Percentiles rank a stretch among this genome's conserved stretches.
These are phyloP conservation scores for Lecanosticta acicola DNA, from an alignment of 2,329 filamentous ascomycete species.

Conservation along the genomic window DNA sequence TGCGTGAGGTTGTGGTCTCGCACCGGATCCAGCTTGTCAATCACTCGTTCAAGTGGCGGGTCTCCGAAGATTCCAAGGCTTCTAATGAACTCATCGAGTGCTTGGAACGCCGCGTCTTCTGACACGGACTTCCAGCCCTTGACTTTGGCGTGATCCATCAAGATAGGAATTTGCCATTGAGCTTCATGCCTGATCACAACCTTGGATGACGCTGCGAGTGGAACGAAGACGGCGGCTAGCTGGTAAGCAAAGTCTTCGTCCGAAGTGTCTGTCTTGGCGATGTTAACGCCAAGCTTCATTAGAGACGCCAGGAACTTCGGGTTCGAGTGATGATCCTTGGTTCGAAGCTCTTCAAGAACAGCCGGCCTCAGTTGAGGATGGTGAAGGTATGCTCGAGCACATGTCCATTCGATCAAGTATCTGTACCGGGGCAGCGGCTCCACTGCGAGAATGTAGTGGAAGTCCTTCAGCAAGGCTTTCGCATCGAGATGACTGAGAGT, in stretches of 20 bases:
- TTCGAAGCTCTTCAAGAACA: constrained; percentile 35
- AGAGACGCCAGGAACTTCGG: constrained; percentile 45
- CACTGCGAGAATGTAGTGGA: constrained; percentile 39
- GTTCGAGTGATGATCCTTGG: constrained; percentile 42
- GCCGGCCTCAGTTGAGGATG: constrained; percentile 29
- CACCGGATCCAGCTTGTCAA: constrained; percentile 40
- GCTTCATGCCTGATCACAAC: constrained; percentile 51
- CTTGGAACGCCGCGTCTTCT: constrained; percentile 37
- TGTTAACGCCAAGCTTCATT: constrained; percentile 43
- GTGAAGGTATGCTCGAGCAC: constrained; percentile 39
- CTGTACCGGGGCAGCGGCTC: constrained; percentile 46
- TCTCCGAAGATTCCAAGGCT: constrained; percentile 40
- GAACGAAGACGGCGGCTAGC: constrained; percentile 39
- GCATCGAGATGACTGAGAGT: constrained; percentile 18
- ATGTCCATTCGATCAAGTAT: constrained; percentile 45
- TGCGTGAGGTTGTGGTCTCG: constrained; percentile 40
- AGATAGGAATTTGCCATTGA: constrained; percentile 43
- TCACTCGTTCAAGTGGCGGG: constrained; percentile 34
- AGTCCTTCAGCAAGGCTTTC: constrained; percentile 32
- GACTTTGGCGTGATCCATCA: constrained; percentile 38
- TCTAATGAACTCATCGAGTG: constrained; percentile 41
- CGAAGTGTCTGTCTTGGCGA: constrained; percentile 35
- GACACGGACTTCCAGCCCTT: constrained; percentile 35
- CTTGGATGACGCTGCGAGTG: constrained; percentile 45
- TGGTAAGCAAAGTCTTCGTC: constrained; percentile 36